Base-by-base conservation (phyloP, 1,284 basidiomycete species). In the Ganoderma boninense region DNA sequence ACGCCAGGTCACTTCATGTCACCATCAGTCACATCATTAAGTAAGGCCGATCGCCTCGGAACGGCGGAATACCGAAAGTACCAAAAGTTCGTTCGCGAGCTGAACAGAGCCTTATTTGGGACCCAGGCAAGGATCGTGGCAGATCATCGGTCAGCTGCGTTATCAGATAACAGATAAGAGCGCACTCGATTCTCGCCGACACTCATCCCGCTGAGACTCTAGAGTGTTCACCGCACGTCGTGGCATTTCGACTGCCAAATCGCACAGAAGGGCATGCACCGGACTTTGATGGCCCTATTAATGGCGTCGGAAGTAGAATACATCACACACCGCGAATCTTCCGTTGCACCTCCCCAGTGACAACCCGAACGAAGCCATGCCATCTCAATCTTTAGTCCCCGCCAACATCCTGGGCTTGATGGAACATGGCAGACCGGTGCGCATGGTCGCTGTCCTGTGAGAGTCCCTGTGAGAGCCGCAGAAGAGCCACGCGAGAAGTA, bases 251-350 rank as follows among this genome's bases (percentile, higher is more conserved):
- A 57, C 54, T 32, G 32, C 32, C 29, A 32, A 32, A 32, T 32
- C 52, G 29, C 29, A 32, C 52, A 14, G 23, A n/a, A 56, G 4
- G 14, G 26, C 23, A 14, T 56, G 52, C 52, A n/a, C 26, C 52
- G 46, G 46, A n/a, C 46, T 1, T 23, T 23, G 52, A 32, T 56
- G 20, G 26, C 23, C 46, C n/a, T 18, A 56, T 56, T 26, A 56
- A 57, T 57, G 20, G 54, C 29, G 29, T 57, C 18, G 26, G 54
- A 32, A 32, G 54, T 8, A 32, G 54, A 29, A 32, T 26, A 14
- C 54, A 57, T 35, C 14, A 57, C 29, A 29, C 18, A 57, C 54
- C 54, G 54, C 16, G 29, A 35, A 57, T 57, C 54, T 57, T 57
- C 32, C 54, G 54, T 16, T 35, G 54, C 54, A 32, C 29, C 49